Percentiles rank a stretch among this genome's conserved stretches.
These are phyloP conservation scores for Fusarium coffeatum DNA, from an alignment of 2,329 filamentous ascomycete species.

Conservation along the genomic window DNA sequence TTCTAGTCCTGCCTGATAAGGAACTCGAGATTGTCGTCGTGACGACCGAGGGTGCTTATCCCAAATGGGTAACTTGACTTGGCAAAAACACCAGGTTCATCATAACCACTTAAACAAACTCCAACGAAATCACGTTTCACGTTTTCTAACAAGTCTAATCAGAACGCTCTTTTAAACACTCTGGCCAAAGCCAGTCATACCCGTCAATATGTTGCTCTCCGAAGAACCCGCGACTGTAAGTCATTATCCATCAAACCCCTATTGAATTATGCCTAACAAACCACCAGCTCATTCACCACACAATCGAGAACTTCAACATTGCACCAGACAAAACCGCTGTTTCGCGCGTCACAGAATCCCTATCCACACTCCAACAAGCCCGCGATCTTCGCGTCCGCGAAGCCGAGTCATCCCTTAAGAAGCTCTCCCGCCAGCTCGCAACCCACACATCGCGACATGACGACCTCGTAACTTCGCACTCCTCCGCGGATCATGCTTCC, in stretches of 20 bases:
- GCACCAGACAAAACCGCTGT: conserved; percentile 86
- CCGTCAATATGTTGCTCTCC: conserved; percentile 85
- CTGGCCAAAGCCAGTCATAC: not conserved
- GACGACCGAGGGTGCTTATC: conserved; percentile 41
- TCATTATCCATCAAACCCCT: not conserved
- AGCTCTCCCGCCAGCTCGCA: conserved; percentile 79
- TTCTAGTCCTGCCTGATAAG: not conserved
- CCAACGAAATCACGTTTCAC: not conserved
- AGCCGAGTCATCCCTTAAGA: conserved; percentile 74
- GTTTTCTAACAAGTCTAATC: not conserved
- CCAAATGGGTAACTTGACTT: conserved; percentile 6
- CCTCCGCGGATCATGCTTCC: conserved; percentile 81
- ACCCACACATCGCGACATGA: conserved; percentile 80
- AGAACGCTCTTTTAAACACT: not conserved
- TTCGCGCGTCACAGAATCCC: conserved; percentile 83
- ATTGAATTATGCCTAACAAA: conserved; percentile 17
- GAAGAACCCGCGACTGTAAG: conserved; percentile 88
- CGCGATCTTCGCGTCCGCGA: conserved; percentile 82
- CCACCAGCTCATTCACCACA: conserved; percentile 85
- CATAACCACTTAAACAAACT: conserved; percentile 9
- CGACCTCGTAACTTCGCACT: conserved; percentile 80
- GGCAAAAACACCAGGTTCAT: conserved; percentile 21
- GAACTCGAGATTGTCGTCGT: conserved; percentile 47
- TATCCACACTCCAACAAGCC: conserved; percentile 84
- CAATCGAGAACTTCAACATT: conserved; percentile 95